phyloP scores from a whole-genome alignment of 345 rosid species.

The Syzygium grande region DNA sequence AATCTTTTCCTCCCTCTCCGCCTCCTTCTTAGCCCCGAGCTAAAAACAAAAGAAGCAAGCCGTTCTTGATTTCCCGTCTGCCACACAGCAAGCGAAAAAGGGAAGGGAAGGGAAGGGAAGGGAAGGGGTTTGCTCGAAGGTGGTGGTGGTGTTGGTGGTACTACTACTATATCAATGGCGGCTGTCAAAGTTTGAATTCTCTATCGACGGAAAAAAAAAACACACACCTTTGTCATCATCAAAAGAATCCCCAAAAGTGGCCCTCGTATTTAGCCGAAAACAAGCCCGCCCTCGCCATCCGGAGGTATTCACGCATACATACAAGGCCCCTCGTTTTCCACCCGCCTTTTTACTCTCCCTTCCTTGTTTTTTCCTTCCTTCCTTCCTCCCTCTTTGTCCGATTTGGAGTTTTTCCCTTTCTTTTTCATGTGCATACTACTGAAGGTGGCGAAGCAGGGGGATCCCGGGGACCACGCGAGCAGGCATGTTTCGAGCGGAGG shows the following conservation, averaged over 20 bases:
- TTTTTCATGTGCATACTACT: constrained; percentile 15
- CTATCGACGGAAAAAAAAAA: background rate
- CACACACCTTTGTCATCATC: background rate
- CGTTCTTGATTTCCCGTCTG: background rate
- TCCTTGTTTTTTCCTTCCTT: background rate
- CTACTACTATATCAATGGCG: constrained; percentile 1
- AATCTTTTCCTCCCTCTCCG: background rate
- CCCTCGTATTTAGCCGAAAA: background rate
- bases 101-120: background rate
- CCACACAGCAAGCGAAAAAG: background rate
- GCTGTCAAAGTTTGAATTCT: constrained; percentile 10
- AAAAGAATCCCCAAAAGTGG: background rate
- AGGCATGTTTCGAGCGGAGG: background rate
- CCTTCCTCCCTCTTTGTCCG: background rate
- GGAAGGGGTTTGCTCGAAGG: background rate
- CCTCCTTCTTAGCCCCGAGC: background rate
- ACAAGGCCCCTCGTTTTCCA: background rate
- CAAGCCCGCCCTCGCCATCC: background rate
- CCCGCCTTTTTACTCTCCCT: background rate
- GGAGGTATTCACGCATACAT: background rate
- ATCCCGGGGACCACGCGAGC: background rate
- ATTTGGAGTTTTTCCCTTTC: background rate
- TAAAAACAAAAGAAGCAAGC: background rate
- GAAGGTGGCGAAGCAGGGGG: constrained; percentile 28
- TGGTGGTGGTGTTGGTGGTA: background rate